Base-by-base conservation (phyloP, 345 rosid genomes). In the Gossypium arboreum region DNA sequence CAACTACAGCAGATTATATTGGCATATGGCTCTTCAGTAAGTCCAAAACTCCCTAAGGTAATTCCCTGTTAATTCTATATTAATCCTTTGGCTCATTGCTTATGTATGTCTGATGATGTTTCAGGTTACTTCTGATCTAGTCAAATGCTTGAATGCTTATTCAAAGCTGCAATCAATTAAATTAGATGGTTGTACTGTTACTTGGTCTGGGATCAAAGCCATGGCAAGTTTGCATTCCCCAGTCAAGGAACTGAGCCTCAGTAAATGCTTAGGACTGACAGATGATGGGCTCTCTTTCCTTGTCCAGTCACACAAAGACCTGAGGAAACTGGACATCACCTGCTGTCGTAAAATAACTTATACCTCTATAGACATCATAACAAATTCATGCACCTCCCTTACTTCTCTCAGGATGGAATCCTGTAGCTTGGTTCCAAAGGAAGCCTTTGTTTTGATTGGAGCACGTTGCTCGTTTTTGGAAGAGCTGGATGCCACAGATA, bases 351-450 rank as follows among this genome's bases (percentile, higher is more conserved):
- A 82, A 75, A 75, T 85, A 76, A 82, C 79, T 70, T 76, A 81
- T 74, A 76, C 50, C 27, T 80, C 85, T 34, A 74, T 85, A 62
- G 79, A 79, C 74, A 80, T 73, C 66, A 60, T 85, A 45, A 81
- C 84, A 45, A 80, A 17, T 68, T 85, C 85, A 18, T 82, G 88
- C 51, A 77, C 85, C 64, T 63, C 62, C 61, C 84, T 85, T 51
- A 82, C 79, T 58, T 85, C 84, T 54, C 77, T 84, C 62, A 82
- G 76, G 83, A 85, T 85, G 88, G 88, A 85, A 75, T 82, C 85
- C 74, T 85, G 88, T 72, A 80, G 84, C 74, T 81, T 76, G 74
- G 85, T 85, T 61, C 61, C 84, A 65, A 81, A 79, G 75, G 84
- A 81, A 64, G 84, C 88, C 63, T 85, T 85, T 78, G 57, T 81